A percentile compares a stretch with the other conserved stretches of the same genome.
Conservation (phyloP, 2,329 filamentous ascomycete genomes). For the Chlorencoelia australis region DNA sequence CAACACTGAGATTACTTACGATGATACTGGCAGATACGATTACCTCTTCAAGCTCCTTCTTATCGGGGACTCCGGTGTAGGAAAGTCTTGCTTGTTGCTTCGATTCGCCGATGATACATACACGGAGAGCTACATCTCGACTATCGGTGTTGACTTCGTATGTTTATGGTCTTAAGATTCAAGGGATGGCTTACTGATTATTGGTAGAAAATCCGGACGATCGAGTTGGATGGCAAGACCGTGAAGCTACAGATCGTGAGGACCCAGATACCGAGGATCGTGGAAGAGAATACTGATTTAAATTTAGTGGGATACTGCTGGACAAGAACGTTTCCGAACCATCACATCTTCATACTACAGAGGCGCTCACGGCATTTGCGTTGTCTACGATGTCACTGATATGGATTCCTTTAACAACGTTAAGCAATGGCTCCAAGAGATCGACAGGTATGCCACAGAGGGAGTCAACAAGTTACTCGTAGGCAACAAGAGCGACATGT, state of each 20-base stretch:
- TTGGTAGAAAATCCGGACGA: constrained; percentile 93
- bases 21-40: constrained; percentile 69
- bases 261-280: no score
- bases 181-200: constrained; percentile 24
- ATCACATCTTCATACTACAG: constrained; percentile 99
- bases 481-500: constrained; percentile 99
- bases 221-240: constrained; percentile 98
- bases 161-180: constrained; percentile 1
- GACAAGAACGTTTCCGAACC: constrained; percentile 98
- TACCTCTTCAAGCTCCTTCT: constrained; percentile 99
- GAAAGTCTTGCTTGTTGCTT: constrained; percentile 97
- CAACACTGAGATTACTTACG: constrained; percentile 9
- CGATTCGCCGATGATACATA: constrained; percentile 99
- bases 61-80: constrained; percentile 99
- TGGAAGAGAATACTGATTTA: constrained; percentile 8
- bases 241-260: constrained; percentile 98
- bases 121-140: constrained; percentile 99
- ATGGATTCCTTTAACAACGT: constrained; percentile 99
- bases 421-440: constrained; percentile 99
- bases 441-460: constrained; percentile 97
- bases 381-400: constrained; percentile 99
- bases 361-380: constrained; percentile 97
- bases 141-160: constrained; percentile 98
- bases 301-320: constrained; percentile 90
- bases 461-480: constrained; percentile 99